Base-by-base conservation (phyloP, 805 yeast genomes). In the Metschnikowia lunata region DNA sequence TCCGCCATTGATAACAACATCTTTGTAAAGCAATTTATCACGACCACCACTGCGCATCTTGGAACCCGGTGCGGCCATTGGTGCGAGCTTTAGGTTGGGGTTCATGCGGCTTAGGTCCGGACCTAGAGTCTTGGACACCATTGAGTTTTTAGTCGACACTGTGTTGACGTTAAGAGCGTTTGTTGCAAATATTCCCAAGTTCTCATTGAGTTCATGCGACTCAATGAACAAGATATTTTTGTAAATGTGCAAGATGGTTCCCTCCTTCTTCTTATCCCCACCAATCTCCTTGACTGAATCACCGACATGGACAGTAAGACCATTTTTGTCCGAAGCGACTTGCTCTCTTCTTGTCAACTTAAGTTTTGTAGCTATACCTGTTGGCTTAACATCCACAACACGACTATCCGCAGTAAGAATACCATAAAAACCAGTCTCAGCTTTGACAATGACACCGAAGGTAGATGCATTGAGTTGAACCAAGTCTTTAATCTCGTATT, bases 101-200 rank as follows among this genome's bases (percentile, higher is more conserved):
- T 91, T 91, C 95, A 91, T 87, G 54, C 82, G 82, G 40, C 81
- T 78, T 50, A 91, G 74, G 59, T 88, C 96, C 38, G 81, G 80
- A 7, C 71, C 77, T 55, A 75, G 70, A 54, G 67, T 71, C 37
- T 72, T 67, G n/a, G 81, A 75, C 14, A 72, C 64, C 53, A 84
- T 69, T 42, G 85, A 83, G 47, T 86, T 89, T 65, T 88, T 89
- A 14, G 95, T 85, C 8, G 96, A 82, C 40, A 89, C 79, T 6
- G 96, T 88, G 52, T 83, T 82, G 34, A 91, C 88, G 57, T 84
- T 83, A 58, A 79, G 69, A 18, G 89, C 78, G 52, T 80, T 81
- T 28, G 83, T 82, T 30, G 86, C 95, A 65, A 91, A 90, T 12
- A 93, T 88, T 66, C 98, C 99, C 40, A 88, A 78, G 62, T 93